Conservation (phyloP, 2,329 filamentous ascomycete species). For the Colletotrichum phormii region DNA sequence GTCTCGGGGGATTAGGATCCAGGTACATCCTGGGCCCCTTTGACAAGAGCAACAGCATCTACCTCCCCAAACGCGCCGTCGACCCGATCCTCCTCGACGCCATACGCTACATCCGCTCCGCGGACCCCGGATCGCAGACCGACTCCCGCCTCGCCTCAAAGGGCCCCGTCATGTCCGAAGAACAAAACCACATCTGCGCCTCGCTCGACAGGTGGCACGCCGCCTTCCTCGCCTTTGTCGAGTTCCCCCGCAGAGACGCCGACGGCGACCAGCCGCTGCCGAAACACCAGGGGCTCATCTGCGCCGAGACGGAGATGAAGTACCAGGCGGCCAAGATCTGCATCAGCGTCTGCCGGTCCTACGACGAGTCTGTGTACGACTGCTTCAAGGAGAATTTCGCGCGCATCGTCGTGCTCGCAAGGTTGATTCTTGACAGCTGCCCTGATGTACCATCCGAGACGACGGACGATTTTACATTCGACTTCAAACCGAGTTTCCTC, state of each 20-base stretch:
- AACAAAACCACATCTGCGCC: conserved; percentile 22
- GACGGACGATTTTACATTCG: conserved; percentile 4
- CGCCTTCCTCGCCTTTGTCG: conserved; percentile 23
- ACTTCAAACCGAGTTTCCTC: conserved; percentile 29
- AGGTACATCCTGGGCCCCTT: conserved; percentile 25
- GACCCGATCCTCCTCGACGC: conserved; percentile 33
- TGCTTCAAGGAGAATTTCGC: conserved; percentile 20
- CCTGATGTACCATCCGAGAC: background rate
- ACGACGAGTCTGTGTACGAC: conserved; percentile 31
- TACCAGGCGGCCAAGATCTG: conserved; percentile 29
- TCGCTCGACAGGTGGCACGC: conserved; percentile 27
- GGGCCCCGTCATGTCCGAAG: conserved; percentile 19
- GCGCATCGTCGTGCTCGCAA: conserved; percentile 14
- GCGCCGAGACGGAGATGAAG: conserved; percentile 32
- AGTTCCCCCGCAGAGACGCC: background rate
- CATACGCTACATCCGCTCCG: conserved; percentile 22
- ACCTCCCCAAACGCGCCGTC: conserved; percentile 26
- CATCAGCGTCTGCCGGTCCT: conserved; percentile 29
- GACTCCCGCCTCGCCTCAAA: conserved; percentile 28
- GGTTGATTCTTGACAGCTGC: conserved; percentile 1
- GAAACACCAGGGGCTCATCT: conserved; percentile 13
- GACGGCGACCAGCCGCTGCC: conserved; percentile 15
- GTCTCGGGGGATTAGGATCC: background rate
- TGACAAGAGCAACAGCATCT: conserved; percentile 24
- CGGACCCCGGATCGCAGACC: conserved; percentile 22